Conservation (phyloP, 139 green algal species). For the Chlorella ohadii region DNA sequence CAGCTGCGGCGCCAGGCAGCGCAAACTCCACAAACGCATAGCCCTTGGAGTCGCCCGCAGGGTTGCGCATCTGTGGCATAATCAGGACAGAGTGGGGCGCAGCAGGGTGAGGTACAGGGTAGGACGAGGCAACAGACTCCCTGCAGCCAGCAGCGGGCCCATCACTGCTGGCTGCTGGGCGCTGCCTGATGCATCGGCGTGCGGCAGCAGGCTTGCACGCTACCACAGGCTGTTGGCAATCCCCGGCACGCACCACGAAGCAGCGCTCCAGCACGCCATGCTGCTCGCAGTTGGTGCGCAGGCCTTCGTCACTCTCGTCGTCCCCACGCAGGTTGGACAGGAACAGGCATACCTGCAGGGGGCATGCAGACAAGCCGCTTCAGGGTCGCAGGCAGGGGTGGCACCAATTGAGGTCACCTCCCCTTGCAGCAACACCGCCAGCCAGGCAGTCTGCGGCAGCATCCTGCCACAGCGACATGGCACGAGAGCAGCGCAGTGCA, state of each 20-base stretch:
- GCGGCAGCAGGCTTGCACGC: too few species aligned
- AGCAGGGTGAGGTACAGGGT: too few species aligned
- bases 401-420: too few species aligned
- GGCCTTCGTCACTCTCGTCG: constrained; percentile 37
- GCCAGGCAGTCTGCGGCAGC: too few species aligned
- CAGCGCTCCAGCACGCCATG: constrained; percentile 60
- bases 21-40: constrained; percentile 75
- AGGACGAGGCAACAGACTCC: too few species aligned
- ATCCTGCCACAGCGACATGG: too few species aligned
- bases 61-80: constrained; percentile 43
- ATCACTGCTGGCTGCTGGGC: too few species aligned
- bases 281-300: constrained; percentile 43
- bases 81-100: too few species aligned
- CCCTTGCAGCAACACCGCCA: background rate
- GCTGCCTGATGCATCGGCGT: too few species aligned
- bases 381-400: background rate
- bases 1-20: constrained; percentile 39
- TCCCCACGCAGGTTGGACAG: constrained; percentile 62
- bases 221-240: too few species aligned
- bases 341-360: constrained; percentile 54
- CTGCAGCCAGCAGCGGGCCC: too few species aligned
- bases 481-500: background rate
- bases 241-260: constrained; percentile 47
- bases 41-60: constrained; percentile 50
- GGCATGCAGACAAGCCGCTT: background rate